Evolutionary conservation across 108 stramenopile genomes (phyloP).

Genomic region (Pinguiococcus pyrenoidosus): DNA sequence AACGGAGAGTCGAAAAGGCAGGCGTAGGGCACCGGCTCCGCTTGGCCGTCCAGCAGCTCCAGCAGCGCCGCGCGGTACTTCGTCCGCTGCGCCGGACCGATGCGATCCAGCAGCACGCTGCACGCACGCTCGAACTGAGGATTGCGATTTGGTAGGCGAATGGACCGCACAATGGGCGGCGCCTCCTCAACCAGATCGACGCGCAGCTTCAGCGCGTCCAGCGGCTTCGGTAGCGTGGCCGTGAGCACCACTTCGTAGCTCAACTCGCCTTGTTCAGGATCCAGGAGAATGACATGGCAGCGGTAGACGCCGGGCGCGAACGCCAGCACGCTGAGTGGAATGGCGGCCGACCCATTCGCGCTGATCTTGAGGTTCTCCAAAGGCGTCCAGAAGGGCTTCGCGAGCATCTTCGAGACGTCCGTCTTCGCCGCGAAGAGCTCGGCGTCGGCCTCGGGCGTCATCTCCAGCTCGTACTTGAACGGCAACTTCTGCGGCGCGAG

Average conservation of each 20-base stretch:
- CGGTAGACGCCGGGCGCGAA: conserved; percentile 39
- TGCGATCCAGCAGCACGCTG: conserved; percentile 2
- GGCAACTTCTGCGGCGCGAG: conserved; percentile 9
- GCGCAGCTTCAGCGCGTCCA: conserved; percentile 9
- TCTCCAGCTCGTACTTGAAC: background rate
- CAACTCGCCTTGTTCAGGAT: conserved; percentile 38
- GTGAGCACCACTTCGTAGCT: conserved; percentile 27
- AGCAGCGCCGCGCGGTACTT: too few species aligned
- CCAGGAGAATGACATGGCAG: conserved; percentile 26
- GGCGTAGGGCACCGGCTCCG: conserved; percentile 5
- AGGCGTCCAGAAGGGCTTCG: too few species aligned
- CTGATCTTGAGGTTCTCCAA: conserved; percentile 16
- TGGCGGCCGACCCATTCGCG: background rate
- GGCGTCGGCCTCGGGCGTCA: too few species aligned
- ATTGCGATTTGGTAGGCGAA: conserved; percentile 18
- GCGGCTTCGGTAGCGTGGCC: conserved; percentile 22
- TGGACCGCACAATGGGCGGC: conserved; percentile 8
- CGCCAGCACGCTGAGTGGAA: conserved; percentile 28
- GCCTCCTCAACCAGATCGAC: conserved; percentile 14
- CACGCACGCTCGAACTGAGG: conserved; percentile 20
- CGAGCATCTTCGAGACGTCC: too few species aligned
- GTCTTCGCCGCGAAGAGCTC: conserved; percentile 14
- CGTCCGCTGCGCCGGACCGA: too few species aligned
- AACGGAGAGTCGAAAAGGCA: conserved; percentile 14
- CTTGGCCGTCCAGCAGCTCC: too few species aligned